Base-by-base conservation (phyloP, 2,329 filamentous ascomycete genomes). In the Pyrenophora graminea region DNA sequence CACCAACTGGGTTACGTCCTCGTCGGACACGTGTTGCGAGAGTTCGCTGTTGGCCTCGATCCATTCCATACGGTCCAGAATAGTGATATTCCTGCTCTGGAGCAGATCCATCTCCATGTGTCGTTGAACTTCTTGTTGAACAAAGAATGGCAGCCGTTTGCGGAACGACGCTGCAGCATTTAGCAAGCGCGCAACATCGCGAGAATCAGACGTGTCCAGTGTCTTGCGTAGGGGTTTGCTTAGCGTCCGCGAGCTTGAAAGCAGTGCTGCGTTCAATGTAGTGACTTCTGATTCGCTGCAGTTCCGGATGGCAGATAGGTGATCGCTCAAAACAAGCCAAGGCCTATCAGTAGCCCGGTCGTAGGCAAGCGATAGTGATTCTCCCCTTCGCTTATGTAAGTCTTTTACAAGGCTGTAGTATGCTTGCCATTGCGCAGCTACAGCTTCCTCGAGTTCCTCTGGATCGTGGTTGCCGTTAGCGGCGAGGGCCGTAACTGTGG, bases 351-450 rank as follows among this genome's bases (percentile, higher is more conserved):
- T 80, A 40, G 83, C 80, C 0, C 81, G 72, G 64, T 97, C 94
- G 48, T 90, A 85, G 0, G 86, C 84, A 38, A 97, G 78, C 1
- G 89, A 86, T 38, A 97, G 75, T 0, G 90, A 87, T 66, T 97
- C 92, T 15, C 89, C 88, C 65, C 92, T 83, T 64, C 90, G 87
- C 64, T 89, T 91, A 69, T 97, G 91, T 34, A 99, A 77, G 69
- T 96, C 92, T 10, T 89, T 81, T 15, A 96, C 81, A 15, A 97
- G 81, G 27, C 91, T 86, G 76, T 91, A 96, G 73, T 96, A 96
- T 43, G 89, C 85, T 56, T 89, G 85, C 94, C 94, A 99, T 70
- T 96, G 91, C 9, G 83, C 81, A 67, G 94, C 88, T 45, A 88
- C 86, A 27, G 90, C 86, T 30, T 80, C 77, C 49, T 88, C 83